phyloP scores from a whole-genome alignment of 1,284 basidiomycete species.

The Ustilago curta region DNA sequence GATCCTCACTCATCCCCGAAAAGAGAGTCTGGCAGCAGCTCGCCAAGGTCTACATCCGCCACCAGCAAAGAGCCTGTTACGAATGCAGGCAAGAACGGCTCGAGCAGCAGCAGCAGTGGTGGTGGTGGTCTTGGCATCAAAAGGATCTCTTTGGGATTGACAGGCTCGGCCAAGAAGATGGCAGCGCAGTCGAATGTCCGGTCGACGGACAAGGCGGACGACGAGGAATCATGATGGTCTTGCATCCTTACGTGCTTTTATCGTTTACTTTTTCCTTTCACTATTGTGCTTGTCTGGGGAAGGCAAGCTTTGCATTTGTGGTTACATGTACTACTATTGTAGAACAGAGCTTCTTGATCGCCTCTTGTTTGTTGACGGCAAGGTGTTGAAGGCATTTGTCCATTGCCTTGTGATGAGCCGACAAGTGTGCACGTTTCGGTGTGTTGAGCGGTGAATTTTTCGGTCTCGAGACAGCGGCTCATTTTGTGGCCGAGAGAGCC shows the following conservation, averaged over 20 bases:
- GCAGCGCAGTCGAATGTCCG: conserved; percentile 42
- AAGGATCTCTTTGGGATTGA: conserved; percentile 47
- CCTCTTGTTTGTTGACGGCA: neutral
- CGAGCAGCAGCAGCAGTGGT: conserved; percentile 4
- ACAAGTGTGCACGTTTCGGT: conserved; percentile 1
- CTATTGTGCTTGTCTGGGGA: conserved; percentile 18
- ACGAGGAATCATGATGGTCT: conserved; percentile 21
- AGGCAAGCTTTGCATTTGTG: conserved; percentile 10
- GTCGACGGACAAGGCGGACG: conserved; percentile 34
- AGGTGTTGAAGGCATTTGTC: neutral
- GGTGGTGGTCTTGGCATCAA: conserved; percentile 40
- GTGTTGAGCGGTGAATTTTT: conserved; percentile 27
- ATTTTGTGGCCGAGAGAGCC: neutral
- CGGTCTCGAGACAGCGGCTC: conserved; percentile 6
- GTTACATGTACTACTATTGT: conserved; percentile 40
- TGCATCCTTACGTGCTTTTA: neutral
- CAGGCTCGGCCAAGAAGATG: conserved; percentile 50
- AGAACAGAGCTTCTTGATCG: conserved; percentile 27
- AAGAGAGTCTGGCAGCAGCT: conserved; percentile 13
- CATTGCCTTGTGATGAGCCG: neutral
- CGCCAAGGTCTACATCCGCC: conserved; percentile 1
- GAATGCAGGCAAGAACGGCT: conserved; percentile 17
- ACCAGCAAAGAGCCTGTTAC: conserved; percentile 11
- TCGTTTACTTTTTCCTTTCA: conserved; percentile 4
- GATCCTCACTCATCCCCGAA: conserved; percentile 18